These are phyloP conservation scores for Exidia glandulosa DNA, from an alignment of 768 basidiomycete species.

Conservation along the genomic window DNA sequence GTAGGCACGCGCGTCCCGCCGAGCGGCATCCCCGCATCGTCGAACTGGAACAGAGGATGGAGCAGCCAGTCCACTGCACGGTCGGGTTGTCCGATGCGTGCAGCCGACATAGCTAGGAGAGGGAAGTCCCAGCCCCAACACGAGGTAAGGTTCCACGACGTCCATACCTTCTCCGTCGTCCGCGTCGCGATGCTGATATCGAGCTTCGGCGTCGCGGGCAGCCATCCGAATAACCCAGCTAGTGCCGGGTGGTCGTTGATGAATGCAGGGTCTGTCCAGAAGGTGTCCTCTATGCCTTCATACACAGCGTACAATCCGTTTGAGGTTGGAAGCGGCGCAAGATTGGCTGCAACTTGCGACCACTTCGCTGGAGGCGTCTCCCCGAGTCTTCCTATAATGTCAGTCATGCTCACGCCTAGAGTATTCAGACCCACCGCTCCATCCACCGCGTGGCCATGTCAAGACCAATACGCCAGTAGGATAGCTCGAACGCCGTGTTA, in stretches of 20 bases:
- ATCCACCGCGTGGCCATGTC: slow-evolving; percentile 40
- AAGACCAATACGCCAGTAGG: slow-evolving; percentile 46
- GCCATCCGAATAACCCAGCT: slow-evolving; percentile 47
- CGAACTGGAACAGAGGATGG: slow-evolving; percentile 43
- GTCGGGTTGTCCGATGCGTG: slow-evolving; percentile 36
- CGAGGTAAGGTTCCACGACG: slow-evolving; percentile 42
- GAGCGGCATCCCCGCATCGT: slow-evolving; percentile 50
- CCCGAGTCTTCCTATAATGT: slow-evolving; percentile 25
- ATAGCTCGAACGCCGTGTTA: slow-evolving; percentile 48
- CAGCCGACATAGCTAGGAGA: slow-evolving; percentile 53
- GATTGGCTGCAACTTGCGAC: slow-evolving; percentile 31
- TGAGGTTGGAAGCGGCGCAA: slow-evolving; percentile 42
- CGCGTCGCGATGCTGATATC: slow-evolving; percentile 33
- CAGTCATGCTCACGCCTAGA: no score
- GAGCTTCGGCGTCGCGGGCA: slow-evolving; percentile 38
- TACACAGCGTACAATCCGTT: slow-evolving; percentile 43
- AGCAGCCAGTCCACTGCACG: slow-evolving; percentile 46
- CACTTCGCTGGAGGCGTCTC: slow-evolving; percentile 31
- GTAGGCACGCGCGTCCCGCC: slow-evolving; percentile 44
- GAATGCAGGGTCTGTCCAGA: slow-evolving; percentile 40
- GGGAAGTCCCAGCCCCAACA: slow-evolving; percentile 57
- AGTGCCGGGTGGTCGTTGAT: slow-evolving; percentile 50
- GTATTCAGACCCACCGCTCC: slow-evolving; percentile 24
- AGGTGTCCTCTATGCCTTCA: slow-evolving; percentile 40
- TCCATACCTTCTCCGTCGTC: slow-evolving; percentile 44